Percentiles rank a stretch among this genome's conserved stretches.
phyloP scores from a whole-genome alignment of 2,329 filamentous ascomycete genomes.

The Trichophyton rubrum region DNA sequence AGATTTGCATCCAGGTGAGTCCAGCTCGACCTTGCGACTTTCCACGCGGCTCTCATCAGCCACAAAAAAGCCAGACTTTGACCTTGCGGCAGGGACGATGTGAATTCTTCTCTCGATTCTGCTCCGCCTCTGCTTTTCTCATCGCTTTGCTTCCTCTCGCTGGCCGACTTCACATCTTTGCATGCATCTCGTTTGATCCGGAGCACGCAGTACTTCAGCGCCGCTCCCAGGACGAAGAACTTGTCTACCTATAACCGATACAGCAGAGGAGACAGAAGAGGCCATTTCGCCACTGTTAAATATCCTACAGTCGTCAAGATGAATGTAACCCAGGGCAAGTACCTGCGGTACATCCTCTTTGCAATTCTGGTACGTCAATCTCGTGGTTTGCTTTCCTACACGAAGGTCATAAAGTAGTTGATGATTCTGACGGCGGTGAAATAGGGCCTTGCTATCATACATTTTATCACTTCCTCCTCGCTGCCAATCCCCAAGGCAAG shows the following conservation, averaged over 20 bases:
- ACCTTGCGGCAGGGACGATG: no score
- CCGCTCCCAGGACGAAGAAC: background rate
- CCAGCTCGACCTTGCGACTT: background rate
- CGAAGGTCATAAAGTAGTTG: background rate
- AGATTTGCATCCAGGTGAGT: background rate
- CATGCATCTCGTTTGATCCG: background rate
- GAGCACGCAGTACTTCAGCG: background rate
- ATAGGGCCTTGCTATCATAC: constrained; percentile 55
- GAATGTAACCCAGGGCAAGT: constrained; percentile 23
- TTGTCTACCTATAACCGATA: background rate
- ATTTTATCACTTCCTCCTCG: constrained; percentile 60
- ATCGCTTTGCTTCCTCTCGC: background rate
- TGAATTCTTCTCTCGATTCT: background rate
- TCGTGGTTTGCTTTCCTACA: background rate
- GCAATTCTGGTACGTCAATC: constrained; percentile 58
- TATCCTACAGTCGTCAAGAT: constrained; percentile 12
- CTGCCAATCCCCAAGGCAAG: constrained; percentile 17
- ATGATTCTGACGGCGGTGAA: background rate
- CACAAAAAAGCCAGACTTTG: background rate
- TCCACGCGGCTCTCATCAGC: background rate
- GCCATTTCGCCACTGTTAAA: background rate
- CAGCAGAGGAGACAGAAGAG: background rate
- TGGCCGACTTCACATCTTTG: background rate
- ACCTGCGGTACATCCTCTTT: constrained; percentile 56
- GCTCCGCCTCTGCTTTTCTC: background rate